Evolutionary conservation across 257 asterid genomes (phyloP), one percentile per base, ranked within the genome.

Genomic region (Henckelia pumila): DNA sequence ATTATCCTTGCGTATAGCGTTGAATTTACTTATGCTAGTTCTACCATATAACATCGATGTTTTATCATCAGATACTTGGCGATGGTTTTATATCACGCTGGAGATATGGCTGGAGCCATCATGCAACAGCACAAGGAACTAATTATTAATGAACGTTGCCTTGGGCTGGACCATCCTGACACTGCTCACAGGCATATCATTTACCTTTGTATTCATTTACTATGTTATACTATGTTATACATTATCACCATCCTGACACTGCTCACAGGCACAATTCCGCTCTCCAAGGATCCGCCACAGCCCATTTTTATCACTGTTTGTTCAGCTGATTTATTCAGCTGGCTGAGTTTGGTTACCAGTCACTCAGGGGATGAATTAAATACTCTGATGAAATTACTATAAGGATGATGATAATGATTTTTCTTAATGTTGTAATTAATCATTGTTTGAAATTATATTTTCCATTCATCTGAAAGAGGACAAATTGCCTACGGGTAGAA

Each of bases 111-210:
- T 78, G 96, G 91, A 69, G 99, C 97, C 57, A 91, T 94, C 73
- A 84, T 84, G 86, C 98, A 94, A 79, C 99, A 91, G 64, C 99
- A 94, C 82, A 91, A 88, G 85, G 99, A 94, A 79, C 89, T 91
- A 56, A 88, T 94, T 79, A 94, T 94, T 73, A 94, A 94, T 65
- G 99, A 94, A 73, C 93, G 99, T 40, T 94, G 97, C 80, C 96
- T 94, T 69, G 99, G 99, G 33, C 80, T 85, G 64, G 99, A 94
- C 73, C 99, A 94, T 78, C 97, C 99, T 21, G 97, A 94, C 78
- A 94, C 99, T 61, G 97, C 99, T 68, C 97, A 94, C 88, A 94
- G 99, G 99, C 73, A 29, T 19, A 53, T 8, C 63, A 56, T 20
- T 67, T 7, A 23, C 67, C 61, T 40, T 64, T 35, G n/a, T 22